phyloP scores from a whole-genome alignment of 805 yeast species.

The Spathaspora girioi region DNA sequence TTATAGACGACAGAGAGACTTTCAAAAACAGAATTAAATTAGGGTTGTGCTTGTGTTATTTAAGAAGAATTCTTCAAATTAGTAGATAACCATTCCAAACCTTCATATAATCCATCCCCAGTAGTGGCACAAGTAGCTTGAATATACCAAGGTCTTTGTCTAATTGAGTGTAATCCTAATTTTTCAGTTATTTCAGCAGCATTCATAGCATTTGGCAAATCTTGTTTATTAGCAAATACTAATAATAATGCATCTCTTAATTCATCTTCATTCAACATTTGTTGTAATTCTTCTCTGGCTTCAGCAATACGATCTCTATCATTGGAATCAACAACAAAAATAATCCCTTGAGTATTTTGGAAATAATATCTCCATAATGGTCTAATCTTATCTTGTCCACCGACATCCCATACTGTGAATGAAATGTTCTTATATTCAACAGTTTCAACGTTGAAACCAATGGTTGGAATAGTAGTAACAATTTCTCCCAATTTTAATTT shows the following conservation, averaged over 20 bases:
- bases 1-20: neutral
- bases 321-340: constrained; percentile 95
- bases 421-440: constrained; percentile 96
- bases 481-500: constrained; percentile 94
- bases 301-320: constrained; percentile 97
- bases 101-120: constrained; percentile 97
- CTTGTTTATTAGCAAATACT: constrained; percentile 98
- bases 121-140: constrained; percentile 99
- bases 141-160: constrained; percentile 99
- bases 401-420: constrained; percentile 98
- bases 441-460: constrained; percentile 96
- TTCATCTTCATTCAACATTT: constrained; percentile 98
- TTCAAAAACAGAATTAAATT: neutral
- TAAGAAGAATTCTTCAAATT: constrained; percentile 61
- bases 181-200: constrained; percentile 98
- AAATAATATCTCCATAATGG: constrained; percentile 98
- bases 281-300: constrained; percentile 97
- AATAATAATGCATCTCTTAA: constrained; percentile 92
- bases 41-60: constrained; percentile 6
- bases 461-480: constrained; percentile 94
- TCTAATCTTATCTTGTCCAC: constrained; percentile 99
- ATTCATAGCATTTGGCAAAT: constrained; percentile 97
- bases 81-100: constrained; percentile 94
- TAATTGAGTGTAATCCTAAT: constrained; percentile 92
- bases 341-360: constrained; percentile 98